These are phyloP conservation scores for Candida palmyrensis DNA, from an alignment of 805 yeast species.

Conservation along the genomic window DNA sequence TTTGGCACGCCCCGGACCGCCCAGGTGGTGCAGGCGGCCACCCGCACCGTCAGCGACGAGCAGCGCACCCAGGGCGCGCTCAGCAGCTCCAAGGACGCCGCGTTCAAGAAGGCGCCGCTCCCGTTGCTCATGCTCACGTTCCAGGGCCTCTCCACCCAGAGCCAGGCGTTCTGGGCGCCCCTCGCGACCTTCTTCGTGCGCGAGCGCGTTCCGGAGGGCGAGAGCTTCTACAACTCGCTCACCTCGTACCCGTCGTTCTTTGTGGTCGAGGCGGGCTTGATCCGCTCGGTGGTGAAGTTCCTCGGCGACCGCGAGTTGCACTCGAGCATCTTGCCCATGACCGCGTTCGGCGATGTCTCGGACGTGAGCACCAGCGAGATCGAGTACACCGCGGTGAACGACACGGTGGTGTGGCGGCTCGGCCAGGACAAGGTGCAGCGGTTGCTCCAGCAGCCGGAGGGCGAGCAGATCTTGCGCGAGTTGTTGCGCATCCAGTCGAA, in stretches of 20 bases:
- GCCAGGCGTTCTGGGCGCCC: conserved; percentile 57
- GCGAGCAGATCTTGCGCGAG: conserved; percentile 57
- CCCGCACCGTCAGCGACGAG: conserved; percentile 38
- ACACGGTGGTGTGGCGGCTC: conserved; percentile 66
- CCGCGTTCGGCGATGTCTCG: conserved; percentile 63
- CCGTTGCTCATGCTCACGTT: conserved; percentile 62
- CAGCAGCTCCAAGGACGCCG: conserved; percentile 32
- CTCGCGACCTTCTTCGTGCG: conserved; percentile 49
- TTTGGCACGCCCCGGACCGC: conserved; percentile 50
- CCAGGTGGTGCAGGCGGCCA: conserved; percentile 50
- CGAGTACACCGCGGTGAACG: conserved; percentile 51
- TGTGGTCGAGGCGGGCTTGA: conserved; percentile 45
- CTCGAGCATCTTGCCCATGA: conserved; percentile 58
- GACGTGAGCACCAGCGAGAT: conserved; percentile 36
- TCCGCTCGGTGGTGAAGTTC: conserved; percentile 31
- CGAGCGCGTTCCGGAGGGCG: conserved; percentile 43
- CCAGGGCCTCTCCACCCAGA: conserved; percentile 49
- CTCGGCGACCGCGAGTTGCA: conserved; percentile 34
- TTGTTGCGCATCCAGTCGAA: conserved; percentile 55
- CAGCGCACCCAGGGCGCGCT: conserved; percentile 42
- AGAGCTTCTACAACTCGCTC: conserved; percentile 42
- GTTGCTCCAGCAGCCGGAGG: conserved; percentile 39
- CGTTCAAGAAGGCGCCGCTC: conserved; percentile 49
- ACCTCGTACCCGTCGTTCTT: conserved; percentile 49
- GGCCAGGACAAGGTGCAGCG: conserved; percentile 40